These are phyloP conservation scores for Coffea humblotiana DNA, from an alignment of 305 asterid genomes.

Conservation along the genomic window DNA sequence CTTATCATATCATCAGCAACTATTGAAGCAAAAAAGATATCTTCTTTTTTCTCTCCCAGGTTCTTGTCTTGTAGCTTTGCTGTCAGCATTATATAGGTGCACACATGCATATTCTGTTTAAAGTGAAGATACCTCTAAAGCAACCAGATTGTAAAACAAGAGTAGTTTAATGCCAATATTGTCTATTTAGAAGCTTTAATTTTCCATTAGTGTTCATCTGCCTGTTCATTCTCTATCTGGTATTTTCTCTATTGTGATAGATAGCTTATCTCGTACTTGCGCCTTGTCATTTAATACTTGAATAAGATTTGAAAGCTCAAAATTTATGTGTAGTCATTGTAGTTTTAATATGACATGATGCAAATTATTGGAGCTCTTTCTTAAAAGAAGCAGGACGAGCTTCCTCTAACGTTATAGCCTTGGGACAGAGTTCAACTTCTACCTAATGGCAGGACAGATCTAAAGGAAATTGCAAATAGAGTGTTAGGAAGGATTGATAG, in stretches of 20 bases:
- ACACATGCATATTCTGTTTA: neutral
- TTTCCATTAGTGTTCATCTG: neutral
- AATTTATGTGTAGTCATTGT: neutral
- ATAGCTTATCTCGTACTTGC: no score
- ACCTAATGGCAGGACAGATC: neutral
- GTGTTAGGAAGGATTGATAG: neutral
- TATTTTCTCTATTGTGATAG: neutral
- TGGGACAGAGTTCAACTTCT: neutral
- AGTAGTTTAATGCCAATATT: neutral
- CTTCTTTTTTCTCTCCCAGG: conserved; percentile 80
- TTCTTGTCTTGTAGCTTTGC: conserved; percentile 20
- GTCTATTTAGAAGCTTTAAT: neutral
- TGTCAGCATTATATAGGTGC: neutral
- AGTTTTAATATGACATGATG: neutral
- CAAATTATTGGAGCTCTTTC: neutral
- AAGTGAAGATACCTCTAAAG: neutral
- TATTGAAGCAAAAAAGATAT: conserved; percentile 91
- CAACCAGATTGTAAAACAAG: neutral
- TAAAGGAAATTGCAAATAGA: neutral
- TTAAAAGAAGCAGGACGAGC: no score
- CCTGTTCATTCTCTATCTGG: neutral
- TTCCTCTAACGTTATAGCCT: neutral
- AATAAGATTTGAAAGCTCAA: neutral
- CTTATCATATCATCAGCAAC: conserved; percentile 95
- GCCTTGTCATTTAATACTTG: neutral